Evolutionary conservation across 1,284 basidiomycete genomes (phyloP).

Genomic region (Termitomyces sp.): DNA sequence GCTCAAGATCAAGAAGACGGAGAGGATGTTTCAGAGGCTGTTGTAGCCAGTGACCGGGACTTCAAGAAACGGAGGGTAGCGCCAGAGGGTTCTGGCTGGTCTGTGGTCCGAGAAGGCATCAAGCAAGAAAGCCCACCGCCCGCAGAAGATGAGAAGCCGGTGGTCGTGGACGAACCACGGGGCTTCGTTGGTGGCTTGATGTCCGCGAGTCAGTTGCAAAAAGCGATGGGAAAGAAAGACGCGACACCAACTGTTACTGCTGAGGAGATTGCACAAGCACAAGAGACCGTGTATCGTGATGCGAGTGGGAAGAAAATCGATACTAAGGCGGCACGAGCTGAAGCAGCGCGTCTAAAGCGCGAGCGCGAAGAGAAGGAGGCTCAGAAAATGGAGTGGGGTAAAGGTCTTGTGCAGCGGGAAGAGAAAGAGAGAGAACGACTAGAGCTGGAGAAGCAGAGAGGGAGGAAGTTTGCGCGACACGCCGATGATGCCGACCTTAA

Average conservation of each 20-base stretch:
- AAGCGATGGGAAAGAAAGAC: slow-evolving; percentile 44
- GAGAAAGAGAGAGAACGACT: slow-evolving; percentile 61
- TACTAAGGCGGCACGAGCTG: slow-evolving; percentile 76
- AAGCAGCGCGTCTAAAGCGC: slow-evolving; percentile 73
- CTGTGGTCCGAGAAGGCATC: slow-evolving; percentile 45
- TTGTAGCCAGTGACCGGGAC: slow-evolving; percentile 61
- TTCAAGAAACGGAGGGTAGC: slow-evolving; percentile 69
- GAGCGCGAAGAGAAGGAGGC: slow-evolving; percentile 81
- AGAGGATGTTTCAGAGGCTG: slow-evolving; percentile 52
- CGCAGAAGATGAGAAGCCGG: slow-evolving; percentile 66
- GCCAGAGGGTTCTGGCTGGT: slow-evolving; percentile 54
- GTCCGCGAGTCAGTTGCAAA: slow-evolving; percentile 60
- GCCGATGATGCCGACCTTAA: slow-evolving; percentile 86
- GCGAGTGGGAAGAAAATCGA: slow-evolving; percentile 85
- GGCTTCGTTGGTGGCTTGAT: slow-evolving; percentile 73
- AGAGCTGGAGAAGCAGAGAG: slow-evolving; percentile 66
- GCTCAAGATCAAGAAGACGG: slow-evolving; percentile 44
- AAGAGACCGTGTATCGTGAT: slow-evolving; percentile 95
- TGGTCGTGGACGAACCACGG: slow-evolving; percentile 44
- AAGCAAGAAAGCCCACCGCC: slow-evolving; percentile 49
- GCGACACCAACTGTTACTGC: slow-evolving; percentile 39
- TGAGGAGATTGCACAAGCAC: slow-evolving; percentile 58
- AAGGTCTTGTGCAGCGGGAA: slow-evolving; percentile 85
- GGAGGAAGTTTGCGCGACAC: slow-evolving; percentile 68
- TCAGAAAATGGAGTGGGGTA: slow-evolving; percentile 94